Conservation (phyloP, 2,329 filamentous ascomycete species). For the Verticillium dahliae region DNA sequence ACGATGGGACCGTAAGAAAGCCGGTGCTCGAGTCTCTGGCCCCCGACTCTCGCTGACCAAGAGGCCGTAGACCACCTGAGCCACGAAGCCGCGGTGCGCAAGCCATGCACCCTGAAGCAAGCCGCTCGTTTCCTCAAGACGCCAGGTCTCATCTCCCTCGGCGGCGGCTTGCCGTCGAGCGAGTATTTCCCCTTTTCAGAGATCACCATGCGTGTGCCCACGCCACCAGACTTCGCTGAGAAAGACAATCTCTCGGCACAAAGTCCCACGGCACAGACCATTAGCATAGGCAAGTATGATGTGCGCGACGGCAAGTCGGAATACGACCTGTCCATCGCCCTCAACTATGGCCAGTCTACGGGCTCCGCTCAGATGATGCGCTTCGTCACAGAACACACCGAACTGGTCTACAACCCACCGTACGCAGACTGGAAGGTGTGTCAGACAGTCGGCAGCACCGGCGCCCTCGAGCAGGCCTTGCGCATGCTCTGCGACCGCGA, state of each 20-base stretch:
- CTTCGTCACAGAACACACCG: slow-evolving; percentile 91
- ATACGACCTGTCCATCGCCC: slow-evolving; percentile 75
- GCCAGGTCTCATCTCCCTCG: slow-evolving; percentile 83
- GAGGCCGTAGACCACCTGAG: slow-evolving; percentile 47
- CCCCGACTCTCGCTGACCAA: neutral
- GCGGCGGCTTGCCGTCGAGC: slow-evolving; percentile 81
- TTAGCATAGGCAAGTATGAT: slow-evolving; percentile 80
- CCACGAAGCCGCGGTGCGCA: slow-evolving; percentile 51
- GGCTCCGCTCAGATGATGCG: slow-evolving; percentile 83
- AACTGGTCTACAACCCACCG: slow-evolving; percentile 78
- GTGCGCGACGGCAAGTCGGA: slow-evolving; percentile 48
- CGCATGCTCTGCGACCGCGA: slow-evolving; percentile 69
- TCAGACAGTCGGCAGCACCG: slow-evolving; percentile 81
- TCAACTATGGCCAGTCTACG: slow-evolving; percentile 88
- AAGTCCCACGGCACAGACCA: slow-evolving; percentile 40
- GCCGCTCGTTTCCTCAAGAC: slow-evolving; percentile 74
- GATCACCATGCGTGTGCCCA: slow-evolving; percentile 67
- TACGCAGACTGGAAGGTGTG: slow-evolving; percentile 87
- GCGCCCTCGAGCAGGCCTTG: slow-evolving; percentile 73
- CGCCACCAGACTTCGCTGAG: slow-evolving; percentile 63
- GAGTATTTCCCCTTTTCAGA: slow-evolving; percentile 90
- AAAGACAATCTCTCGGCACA: slow-evolving; percentile 47
- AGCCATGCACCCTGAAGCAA: slow-evolving; percentile 71
- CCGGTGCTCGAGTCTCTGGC: neutral
- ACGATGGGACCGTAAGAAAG: slow-evolving; percentile 72